Percentiles rank a stretch among this genome's conserved stretches.
These are phyloP conservation scores for Candida sp. DNA, from an alignment of 1,139 yeast genomes.

Conservation along the genomic window DNA sequence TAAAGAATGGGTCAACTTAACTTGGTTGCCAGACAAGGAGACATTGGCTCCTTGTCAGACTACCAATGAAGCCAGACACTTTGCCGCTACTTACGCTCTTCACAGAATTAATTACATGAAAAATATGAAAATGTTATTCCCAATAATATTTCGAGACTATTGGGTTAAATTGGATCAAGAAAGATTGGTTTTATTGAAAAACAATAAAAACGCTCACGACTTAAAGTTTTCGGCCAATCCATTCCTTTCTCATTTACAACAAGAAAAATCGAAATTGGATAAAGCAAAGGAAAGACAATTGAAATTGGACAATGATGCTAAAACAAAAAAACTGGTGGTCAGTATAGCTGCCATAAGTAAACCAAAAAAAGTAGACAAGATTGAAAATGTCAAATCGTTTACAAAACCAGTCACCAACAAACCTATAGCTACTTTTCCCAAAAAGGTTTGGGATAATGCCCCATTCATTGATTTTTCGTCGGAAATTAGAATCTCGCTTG, in stretches of 20 bases:
- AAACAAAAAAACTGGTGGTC: slow-evolving; percentile 41
- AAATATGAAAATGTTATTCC: slow-evolving; percentile 83
- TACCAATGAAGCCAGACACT: slow-evolving; percentile 84
- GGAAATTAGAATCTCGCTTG: slow-evolving; percentile 50
- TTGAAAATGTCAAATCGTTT: background rate
- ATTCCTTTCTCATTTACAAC: slow-evolving; percentile 58
- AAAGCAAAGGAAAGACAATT: slow-evolving; percentile 44
- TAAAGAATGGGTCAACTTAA: slow-evolving; percentile 56
- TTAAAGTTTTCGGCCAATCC: slow-evolving; percentile 66
- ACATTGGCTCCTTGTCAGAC: slow-evolving; percentile 66
- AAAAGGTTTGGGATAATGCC: slow-evolving; percentile 64
- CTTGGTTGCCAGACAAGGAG: slow-evolving; percentile 57
- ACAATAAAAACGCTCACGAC: slow-evolving; percentile 47
- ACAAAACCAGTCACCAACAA: background rate
- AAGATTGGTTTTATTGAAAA: slow-evolving; percentile 42
- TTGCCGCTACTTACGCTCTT: slow-evolving; percentile 84
- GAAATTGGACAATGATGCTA: slow-evolving; percentile 30
- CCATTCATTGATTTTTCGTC: slow-evolving; percentile 51
- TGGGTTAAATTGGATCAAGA: slow-evolving; percentile 73
- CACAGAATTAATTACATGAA: slow-evolving; percentile 78
- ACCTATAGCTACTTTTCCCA: slow-evolving; percentile 36
- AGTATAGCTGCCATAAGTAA: slow-evolving; percentile 18
- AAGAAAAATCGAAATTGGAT: slow-evolving; percentile 40
- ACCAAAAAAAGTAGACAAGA: background rate
- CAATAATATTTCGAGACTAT: slow-evolving; percentile 72